These are phyloP conservation scores for Mimosa pudica DNA, from an alignment of 306 rosid species.

Conservation along the genomic window DNA sequence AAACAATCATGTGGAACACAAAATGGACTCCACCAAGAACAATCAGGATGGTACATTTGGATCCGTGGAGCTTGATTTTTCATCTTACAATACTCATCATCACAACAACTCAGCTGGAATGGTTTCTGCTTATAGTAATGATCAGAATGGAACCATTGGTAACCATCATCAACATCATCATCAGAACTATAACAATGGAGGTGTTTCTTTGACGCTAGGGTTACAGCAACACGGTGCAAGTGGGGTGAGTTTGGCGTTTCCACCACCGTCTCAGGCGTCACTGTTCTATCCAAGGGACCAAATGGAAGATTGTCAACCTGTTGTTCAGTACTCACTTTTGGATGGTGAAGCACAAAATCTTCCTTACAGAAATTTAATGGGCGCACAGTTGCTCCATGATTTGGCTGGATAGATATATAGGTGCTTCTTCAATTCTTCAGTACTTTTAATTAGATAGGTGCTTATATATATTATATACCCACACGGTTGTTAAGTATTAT, in stretches of 20 bases:
- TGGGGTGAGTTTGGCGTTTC: conserved; percentile 56
- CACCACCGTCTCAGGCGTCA: conserved; percentile 49
- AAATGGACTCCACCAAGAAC: conserved; percentile 40
- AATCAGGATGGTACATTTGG: conserved; percentile 42
- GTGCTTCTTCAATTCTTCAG: neutral
- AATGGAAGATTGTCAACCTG: conserved; percentile 66
- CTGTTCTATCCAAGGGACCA: conserved; percentile 70
- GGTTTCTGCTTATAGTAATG: conserved; percentile 30
- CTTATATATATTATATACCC: neutral
- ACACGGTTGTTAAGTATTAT: conserved; percentile 29
- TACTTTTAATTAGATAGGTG: conserved; percentile 26
- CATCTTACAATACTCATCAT: conserved; percentile 52
- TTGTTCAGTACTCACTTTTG: conserved; percentile 74
- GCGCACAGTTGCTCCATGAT: conserved; percentile 84
- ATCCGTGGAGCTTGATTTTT: conserved; percentile 71
- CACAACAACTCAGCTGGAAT: conserved; percentile 22
- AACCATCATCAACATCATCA: conserved; percentile 12
- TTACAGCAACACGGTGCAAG: conserved; percentile 73
- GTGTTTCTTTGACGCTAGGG: conserved; percentile 90
- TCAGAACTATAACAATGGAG: conserved; percentile 46
- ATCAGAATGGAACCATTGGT: neutral
- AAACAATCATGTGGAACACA: conserved; percentile 41
- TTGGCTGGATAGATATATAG: conserved; percentile 48
- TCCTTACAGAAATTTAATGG: conserved; percentile 86
- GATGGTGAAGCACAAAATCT: conserved; percentile 74